A percentile compares a stretch with the other conserved stretches of the same genome.
phyloP scores from a whole-genome alignment of 1,284 basidiomycete species.

The Termitomyces sp. region DNA sequence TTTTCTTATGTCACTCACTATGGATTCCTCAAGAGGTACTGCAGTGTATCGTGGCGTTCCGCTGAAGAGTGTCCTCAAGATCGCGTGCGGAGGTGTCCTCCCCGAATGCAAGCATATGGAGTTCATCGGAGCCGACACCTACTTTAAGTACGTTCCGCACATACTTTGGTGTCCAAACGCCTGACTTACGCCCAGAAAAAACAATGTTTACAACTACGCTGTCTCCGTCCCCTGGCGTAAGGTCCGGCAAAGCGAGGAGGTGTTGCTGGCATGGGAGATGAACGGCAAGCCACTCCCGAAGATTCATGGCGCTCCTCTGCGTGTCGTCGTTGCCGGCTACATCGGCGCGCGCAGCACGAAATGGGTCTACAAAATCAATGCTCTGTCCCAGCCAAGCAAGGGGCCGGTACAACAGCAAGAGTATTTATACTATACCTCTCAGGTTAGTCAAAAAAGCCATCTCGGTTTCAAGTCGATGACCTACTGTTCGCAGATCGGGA shows the following conservation, averaged over 20 bases:
- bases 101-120: conserved; percentile 49
- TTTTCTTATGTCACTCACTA: not conserved
- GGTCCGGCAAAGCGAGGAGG: conserved; percentile 44
- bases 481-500: conserved; percentile 34
- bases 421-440: conserved; percentile 46
- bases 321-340: conserved; percentile 50
- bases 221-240: conserved; percentile 52
- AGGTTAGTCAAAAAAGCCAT: conserved; percentile 22
- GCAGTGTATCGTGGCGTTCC: conserved; percentile 46
- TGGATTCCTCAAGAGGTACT: conserved; percentile 27
- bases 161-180: not conserved
- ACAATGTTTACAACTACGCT: conserved; percentile 47
- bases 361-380: conserved; percentile 53
- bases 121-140: conserved; percentile 54
- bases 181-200: conserved; percentile 30
- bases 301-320: conserved; percentile 51
- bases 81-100: conserved; percentile 45
- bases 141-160: conserved; percentile 43
- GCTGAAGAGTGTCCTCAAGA: conserved; percentile 49
- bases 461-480: not conserved
- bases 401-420: conserved; percentile 52
- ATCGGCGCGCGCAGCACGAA: conserved; percentile 56
- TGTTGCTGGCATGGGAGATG: conserved; percentile 57
- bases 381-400: conserved; percentile 41
- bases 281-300: conserved; percentile 50